Evolutionary conservation across 257 asterid species (phyloP).

Genomic region (Gardenia jasminoides): DNA sequence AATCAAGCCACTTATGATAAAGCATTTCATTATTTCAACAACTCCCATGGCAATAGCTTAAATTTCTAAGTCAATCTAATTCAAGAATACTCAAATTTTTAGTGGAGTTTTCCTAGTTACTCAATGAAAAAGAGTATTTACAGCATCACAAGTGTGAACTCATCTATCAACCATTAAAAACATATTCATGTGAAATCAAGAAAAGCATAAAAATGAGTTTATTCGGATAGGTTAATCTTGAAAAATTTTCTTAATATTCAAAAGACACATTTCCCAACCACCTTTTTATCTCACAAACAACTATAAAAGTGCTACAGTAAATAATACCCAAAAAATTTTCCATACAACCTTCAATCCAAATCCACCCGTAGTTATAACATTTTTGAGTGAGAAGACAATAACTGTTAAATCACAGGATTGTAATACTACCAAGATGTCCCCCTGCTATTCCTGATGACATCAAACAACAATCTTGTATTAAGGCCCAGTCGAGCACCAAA

Average conservation of each 20-base stretch:
- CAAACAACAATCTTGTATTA: slow-evolving; percentile 71
- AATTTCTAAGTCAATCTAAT: background rate
- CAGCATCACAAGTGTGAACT: background rate
- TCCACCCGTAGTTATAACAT: too few relatives aligned
- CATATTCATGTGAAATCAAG: background rate
- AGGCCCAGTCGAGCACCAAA: slow-evolving; percentile 92
- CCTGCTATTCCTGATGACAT: slow-evolving; percentile 59
- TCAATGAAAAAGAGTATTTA: background rate
- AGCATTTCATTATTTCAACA: background rate
- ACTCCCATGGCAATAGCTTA: background rate
- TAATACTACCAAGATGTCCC: slow-evolving; percentile 90
- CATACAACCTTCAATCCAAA: too few relatives aligned
- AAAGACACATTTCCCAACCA: too few relatives aligned
- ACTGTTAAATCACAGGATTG: slow-evolving; percentile 1
- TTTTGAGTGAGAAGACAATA: background rate
- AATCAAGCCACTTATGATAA: background rate
- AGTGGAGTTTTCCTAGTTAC: background rate
- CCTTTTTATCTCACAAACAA: too few relatives aligned
- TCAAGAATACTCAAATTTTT: background rate
- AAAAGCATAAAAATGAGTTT: background rate
- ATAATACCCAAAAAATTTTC: too few relatives aligned
- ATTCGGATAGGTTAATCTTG: too few relatives aligned
- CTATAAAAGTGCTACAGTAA: too few relatives aligned
- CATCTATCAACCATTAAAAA: background rate
- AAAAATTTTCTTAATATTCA: too few relatives aligned